These are phyloP conservation scores for Scheffersomyces stambukii DNA, from an alignment of 1,139 yeast genomes.

Conservation along the genomic window DNA sequence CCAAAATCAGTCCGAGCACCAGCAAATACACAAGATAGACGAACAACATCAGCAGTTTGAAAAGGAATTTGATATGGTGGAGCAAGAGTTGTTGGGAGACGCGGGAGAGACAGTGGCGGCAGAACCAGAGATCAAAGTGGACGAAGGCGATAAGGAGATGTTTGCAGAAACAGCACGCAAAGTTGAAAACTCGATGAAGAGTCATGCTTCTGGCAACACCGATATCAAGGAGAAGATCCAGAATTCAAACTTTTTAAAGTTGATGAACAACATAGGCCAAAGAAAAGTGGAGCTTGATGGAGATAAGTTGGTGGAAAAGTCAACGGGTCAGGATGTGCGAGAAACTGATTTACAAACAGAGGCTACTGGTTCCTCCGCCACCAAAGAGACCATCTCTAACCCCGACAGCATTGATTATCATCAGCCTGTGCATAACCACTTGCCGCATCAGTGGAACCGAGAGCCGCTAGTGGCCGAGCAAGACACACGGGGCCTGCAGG, in stretches of 20 bases:
- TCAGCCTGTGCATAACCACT: conserved; percentile 8
- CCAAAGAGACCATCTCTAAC: conserved; percentile 1
- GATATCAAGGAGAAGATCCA: conserved; percentile 32
- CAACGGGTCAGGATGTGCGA: conserved; percentile 18
- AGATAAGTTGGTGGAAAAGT: conserved; percentile 30
- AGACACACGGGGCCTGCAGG: conserved; percentile 9
- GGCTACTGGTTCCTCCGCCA: neutral
- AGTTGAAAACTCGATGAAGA: conserved; percentile 31
- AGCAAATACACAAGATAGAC: conserved; percentile 27
- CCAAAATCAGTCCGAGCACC: conserved; percentile 23
- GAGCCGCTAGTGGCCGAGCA: conserved; percentile 3
- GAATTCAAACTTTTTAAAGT: conserved; percentile 36
- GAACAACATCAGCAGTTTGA: conserved; percentile 27
- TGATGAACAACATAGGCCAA: conserved; percentile 37
- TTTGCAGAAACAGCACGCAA: conserved; percentile 41
- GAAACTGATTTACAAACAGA: too few relatives aligned
- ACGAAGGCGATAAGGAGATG: conserved; percentile 25
- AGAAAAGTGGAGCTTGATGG: conserved; percentile 40
- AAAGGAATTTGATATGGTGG: conserved; percentile 34
- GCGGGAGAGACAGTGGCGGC: conserved; percentile 10
- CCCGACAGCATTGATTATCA: conserved; percentile 6
- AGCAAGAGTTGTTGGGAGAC: conserved; percentile 23
- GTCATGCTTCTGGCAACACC: conserved; percentile 14
- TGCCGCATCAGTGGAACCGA: conserved; percentile 3
- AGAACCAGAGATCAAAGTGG: conserved; percentile 8